Percentiles rank a stretch among this genome's conserved stretches.
Conservation (phyloP, 805 yeast genomes). For the Ogataea thermomethanolica region DNA sequence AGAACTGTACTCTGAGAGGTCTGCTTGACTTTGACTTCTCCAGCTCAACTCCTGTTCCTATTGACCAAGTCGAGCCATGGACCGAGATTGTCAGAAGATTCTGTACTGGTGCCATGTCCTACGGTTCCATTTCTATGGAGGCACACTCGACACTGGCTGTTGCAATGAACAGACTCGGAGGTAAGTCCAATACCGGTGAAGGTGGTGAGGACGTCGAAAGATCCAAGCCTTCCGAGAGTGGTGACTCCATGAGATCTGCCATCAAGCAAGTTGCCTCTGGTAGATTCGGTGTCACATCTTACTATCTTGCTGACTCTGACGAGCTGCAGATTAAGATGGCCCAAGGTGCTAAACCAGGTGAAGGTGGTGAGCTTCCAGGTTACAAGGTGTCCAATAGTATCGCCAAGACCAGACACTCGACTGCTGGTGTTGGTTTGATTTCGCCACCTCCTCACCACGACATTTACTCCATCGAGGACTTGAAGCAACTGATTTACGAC, state of each 20-base stretch:
- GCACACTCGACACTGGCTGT: slow-evolving; percentile 97
- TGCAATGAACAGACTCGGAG: slow-evolving; percentile 97
- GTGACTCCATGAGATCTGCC: slow-evolving; percentile 98
- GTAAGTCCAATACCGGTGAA: slow-evolving; percentile 97
- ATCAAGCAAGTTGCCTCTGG: slow-evolving; percentile 98
- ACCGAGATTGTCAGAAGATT: slow-evolving; percentile 96
- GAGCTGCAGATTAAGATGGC: slow-evolving; percentile 98
- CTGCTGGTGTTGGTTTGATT: slow-evolving; percentile 94
- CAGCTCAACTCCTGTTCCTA: slow-evolving; percentile 69
- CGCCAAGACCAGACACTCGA: slow-evolving; percentile 94
- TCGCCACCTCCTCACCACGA: slow-evolving; percentile 99
- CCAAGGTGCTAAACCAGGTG: slow-evolving; percentile 99
- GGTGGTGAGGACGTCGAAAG: slow-evolving; percentile 98
- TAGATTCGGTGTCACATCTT: slow-evolving; percentile 95
- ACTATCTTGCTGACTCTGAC: slow-evolving; percentile 92
- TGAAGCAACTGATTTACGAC: slow-evolving; percentile 94
- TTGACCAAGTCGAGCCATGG: slow-evolving; percentile 99
- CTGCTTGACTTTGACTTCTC: slow-evolving; percentile 86
- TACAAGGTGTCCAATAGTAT: slow-evolving; percentile 83
- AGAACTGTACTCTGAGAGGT: slow-evolving; percentile 91
- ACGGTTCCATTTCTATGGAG: slow-evolving; percentile 98
- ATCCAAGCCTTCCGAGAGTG: slow-evolving; percentile 72
- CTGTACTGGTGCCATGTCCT: slow-evolving; percentile 99
- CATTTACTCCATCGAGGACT: slow-evolving; percentile 95
- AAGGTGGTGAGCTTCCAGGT: slow-evolving; percentile 98